Percentiles rank a stretch among this genome's conserved stretches.
Conservation (phyloP, 164 flowering plant species). For the Dillenia suffruticosa region DNA sequence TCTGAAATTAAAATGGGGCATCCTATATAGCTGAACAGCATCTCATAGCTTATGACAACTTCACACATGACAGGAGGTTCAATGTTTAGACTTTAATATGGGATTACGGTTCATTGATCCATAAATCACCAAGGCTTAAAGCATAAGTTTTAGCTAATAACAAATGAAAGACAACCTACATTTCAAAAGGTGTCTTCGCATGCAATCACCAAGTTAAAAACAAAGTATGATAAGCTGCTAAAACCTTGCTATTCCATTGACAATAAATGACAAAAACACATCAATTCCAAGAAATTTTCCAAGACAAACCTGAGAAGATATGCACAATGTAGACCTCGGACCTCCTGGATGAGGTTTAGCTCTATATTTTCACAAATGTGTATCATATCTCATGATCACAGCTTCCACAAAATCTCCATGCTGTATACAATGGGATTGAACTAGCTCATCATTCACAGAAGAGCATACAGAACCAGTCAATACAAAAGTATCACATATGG, state of each 20-base stretch:
- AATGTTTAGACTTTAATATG: too few relatives aligned
- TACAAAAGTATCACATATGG: too few relatives aligned
- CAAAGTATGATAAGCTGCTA: too few relatives aligned
- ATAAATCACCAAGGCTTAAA: neutral
- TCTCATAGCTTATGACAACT: too few relatives aligned
- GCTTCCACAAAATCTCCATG: slow-evolving; percentile 90
- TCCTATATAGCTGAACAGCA: too few relatives aligned
- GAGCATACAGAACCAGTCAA: neutral
- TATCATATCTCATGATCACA: slow-evolving; percentile 92
- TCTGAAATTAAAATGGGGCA: too few relatives aligned
- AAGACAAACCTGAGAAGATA: slow-evolving; percentile 80
- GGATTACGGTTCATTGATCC: too few relatives aligned
- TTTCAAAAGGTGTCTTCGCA: neutral
- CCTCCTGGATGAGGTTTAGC: slow-evolving; percentile 96
- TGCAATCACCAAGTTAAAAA: neutral
- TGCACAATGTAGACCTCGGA: slow-evolving; percentile 76
- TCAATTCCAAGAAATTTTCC: too few relatives aligned
- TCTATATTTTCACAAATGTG: slow-evolving; percentile 67
- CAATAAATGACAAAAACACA: too few relatives aligned
- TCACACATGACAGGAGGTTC: too few relatives aligned
- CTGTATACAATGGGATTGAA: slow-evolving; percentile 24
- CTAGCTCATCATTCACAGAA: neutral
- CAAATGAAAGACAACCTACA: too few relatives aligned
- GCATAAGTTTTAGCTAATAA: neutral
- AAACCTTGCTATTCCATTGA: too few relatives aligned